phyloP scores from a whole-genome alignment of 306 rosid species.

The Pyrus communis region DNA sequence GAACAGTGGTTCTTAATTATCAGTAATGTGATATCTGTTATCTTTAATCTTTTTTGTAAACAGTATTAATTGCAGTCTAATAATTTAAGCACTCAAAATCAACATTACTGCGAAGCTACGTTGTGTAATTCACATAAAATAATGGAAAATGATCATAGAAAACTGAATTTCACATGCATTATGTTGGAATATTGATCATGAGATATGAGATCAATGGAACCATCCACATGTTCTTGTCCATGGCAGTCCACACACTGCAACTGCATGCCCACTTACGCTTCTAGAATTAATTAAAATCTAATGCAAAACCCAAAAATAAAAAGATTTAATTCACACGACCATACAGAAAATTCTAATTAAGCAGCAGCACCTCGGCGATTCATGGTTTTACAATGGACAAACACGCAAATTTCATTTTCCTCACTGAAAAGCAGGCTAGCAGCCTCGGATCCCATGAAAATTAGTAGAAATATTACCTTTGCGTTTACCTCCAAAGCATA shows the following conservation, averaged over 20 bases:
- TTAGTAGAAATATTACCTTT: not conserved
- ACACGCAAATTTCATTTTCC: conserved; percentile 10
- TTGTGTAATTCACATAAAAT: not conserved
- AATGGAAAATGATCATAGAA: not conserved
- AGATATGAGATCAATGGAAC: not conserved
- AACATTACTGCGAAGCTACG: not conserved
- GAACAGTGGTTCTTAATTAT: too few relatives aligned
- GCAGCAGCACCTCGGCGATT: not conserved
- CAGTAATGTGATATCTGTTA: not conserved
- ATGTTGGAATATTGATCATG: conserved; percentile 3
- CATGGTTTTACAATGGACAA: conserved; percentile 6
- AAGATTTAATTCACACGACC: not conserved
- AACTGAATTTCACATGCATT: not conserved
- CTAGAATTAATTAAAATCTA: not conserved
- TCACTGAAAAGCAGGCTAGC: conserved; percentile 6
- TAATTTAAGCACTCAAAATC: not conserved
- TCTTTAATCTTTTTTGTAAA: not conserved
- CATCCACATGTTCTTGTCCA: not conserved
- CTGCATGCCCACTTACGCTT: not conserved
- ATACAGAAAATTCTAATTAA: not conserved
- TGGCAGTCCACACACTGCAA: not conserved
- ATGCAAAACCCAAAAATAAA: not conserved
- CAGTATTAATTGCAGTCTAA: not conserved
- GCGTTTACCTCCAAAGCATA: conserved; percentile 18
- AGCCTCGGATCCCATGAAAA: not conserved